phyloP scores from a whole-genome alignment of 1,284 basidiomycete genomes.

The Ganoderma multipileum region DNA sequence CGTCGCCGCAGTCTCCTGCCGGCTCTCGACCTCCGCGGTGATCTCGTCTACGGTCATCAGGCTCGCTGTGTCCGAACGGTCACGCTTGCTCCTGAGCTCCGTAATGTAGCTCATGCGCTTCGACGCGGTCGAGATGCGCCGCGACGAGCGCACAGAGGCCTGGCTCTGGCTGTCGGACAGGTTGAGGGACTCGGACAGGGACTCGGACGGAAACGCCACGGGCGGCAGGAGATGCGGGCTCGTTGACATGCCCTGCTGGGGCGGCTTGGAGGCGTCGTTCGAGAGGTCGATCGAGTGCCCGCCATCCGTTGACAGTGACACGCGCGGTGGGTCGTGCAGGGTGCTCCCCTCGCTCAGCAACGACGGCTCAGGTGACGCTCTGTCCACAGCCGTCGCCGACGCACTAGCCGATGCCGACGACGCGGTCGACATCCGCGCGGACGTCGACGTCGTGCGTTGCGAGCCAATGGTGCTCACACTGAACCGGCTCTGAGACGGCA shows the following conservation, averaged over 20 bases:
- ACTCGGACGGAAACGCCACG: constrained; percentile 80
- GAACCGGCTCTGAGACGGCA: constrained; percentile 57
- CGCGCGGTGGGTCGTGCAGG: constrained; percentile 54
- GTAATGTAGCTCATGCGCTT: constrained; percentile 81
- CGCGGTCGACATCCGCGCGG: constrained; percentile 56
- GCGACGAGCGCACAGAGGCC: constrained; percentile 42
- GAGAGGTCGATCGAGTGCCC: constrained; percentile 47
- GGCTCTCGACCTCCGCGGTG: constrained; percentile 93
- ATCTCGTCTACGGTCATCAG: constrained; percentile 98
- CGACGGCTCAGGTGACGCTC: constrained; percentile 29
- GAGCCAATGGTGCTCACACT: constrained; percentile 77
- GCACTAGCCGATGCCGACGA: constrained; percentile 43
- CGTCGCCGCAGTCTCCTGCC: constrained; percentile 61
- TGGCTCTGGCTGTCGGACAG: constrained; percentile 47
- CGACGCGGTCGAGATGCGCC: constrained; percentile 61
- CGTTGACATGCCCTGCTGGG: constrained; percentile 24
- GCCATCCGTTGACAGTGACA: constrained; percentile 64
- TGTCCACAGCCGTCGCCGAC: constrained; percentile 25
- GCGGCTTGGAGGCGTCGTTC: constrained; percentile 26
- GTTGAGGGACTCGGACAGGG: constrained; percentile 80
- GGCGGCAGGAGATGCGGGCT: constrained; percentile 78
- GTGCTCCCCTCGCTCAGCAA: constrained; percentile 38
- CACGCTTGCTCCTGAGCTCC: constrained; percentile 79
- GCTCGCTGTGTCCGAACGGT: constrained; percentile 89
- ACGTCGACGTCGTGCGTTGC: constrained; percentile 41